Percentiles rank a stretch among this genome's conserved stretches.
phyloP scores from a whole-genome alignment of 805 yeast genomes.

The Yamadazyma nakazawae region DNA sequence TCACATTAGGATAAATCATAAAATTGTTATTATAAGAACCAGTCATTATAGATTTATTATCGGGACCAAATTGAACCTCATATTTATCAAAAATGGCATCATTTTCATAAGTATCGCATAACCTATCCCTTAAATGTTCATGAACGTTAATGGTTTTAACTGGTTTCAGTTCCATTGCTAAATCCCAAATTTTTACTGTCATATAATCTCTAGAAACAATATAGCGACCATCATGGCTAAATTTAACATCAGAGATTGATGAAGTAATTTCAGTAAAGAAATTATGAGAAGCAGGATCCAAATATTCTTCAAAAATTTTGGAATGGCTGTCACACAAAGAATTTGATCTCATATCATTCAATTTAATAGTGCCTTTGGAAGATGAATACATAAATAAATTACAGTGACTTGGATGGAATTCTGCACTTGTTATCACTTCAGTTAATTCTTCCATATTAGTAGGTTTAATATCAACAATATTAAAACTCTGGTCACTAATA shows the following conservation, averaged over 20 bases:
- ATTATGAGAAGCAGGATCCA: conserved; percentile 89
- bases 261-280: conserved; percentile 97
- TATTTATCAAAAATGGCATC: conserved; percentile 98
- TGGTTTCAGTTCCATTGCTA: conserved; percentile 95
- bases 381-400: conserved; percentile 93
- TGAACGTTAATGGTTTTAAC: conserved; percentile 92
- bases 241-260: conserved; percentile 89
- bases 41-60: conserved; percentile 87
- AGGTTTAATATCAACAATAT: conserved; percentile 97
- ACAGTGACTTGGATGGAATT: conserved; percentile 91
- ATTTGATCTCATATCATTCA: conserved; percentile 94
- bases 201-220: conserved; percentile 96
- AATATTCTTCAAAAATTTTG: conserved; percentile 84
- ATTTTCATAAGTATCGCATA: conserved; percentile 96
- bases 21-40: conserved; percentile 97
- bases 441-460: conserved; percentile 98
- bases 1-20: conserved; percentile 90
- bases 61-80: conserved; percentile 94
- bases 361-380: conserved; percentile 91
- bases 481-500: conserved; percentile 91
- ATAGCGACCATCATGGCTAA: conserved; percentile 87
- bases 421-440: conserved; percentile 95
- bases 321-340: conserved; percentile 91
- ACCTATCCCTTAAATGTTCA: conserved; percentile 86
- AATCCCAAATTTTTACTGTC: conserved; percentile 98